Evolutionary conservation across 1,284 basidiomycete species (phyloP).

Genomic region (Pulchroboletus neoregius): DNA sequence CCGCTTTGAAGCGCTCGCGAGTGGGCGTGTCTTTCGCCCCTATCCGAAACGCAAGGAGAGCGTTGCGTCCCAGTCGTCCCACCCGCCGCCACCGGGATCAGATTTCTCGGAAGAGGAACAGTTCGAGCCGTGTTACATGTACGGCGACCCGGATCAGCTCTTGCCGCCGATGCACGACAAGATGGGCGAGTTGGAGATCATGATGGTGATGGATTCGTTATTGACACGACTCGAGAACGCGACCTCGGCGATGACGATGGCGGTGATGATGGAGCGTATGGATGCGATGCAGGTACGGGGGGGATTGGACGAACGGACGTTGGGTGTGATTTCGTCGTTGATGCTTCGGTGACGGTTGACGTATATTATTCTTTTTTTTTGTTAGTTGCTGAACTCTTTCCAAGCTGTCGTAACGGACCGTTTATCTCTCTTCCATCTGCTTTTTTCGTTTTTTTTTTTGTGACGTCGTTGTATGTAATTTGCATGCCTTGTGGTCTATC

Average conservation of each 20-base stretch:
- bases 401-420: no score
- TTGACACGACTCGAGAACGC: slow-evolving; percentile 79
- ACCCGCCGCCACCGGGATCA: slow-evolving; percentile 20
- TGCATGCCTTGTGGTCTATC: no score
- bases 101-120: slow-evolving; percentile 33
- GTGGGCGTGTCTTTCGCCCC: slow-evolving; percentile 58
- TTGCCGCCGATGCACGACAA: slow-evolving; percentile 72
- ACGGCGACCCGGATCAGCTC: slow-evolving; percentile 62
- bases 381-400: background rate
- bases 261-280: slow-evolving; percentile 25
- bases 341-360: slow-evolving; percentile 12
- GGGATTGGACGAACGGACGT: slow-evolving; percentile 46
- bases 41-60: slow-evolving; percentile 46
- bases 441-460: no score
- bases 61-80: slow-evolving; percentile 17
- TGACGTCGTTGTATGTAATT: no score
- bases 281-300: slow-evolving; percentile 31
- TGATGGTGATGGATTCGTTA: slow-evolving; percentile 71
- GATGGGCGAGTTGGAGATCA: slow-evolving; percentile 73
- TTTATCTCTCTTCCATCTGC: no score
- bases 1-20: slow-evolving; percentile 79
- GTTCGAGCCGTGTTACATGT: slow-evolving; percentile 39
- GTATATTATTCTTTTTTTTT: slow-evolving; percentile 1
- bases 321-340: slow-evolving; percentile 38
- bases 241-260: slow-evolving; percentile 53